Base-by-base conservation (phyloP, 2,329 filamentous ascomycete species). In the Nemania diffusa region DNA sequence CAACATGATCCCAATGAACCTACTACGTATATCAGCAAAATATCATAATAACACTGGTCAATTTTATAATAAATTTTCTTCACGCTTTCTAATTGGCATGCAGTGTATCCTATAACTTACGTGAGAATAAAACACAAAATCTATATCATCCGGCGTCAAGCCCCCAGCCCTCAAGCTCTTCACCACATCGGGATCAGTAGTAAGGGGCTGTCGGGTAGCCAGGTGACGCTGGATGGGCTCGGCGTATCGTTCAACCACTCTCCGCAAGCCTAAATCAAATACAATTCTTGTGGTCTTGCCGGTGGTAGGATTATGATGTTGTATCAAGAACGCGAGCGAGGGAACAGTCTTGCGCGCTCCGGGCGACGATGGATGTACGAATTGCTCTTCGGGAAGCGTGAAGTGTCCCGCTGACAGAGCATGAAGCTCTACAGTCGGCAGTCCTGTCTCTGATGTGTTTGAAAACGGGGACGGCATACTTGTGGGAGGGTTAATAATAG, bases 1-100 rank as follows among this genome's bases (percentile, higher is more conserved):
- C 65, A 29, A 67, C 55, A 24, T 67, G 65, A 50, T 67, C 65
- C 65, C 65, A 67, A 44, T 67, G 65, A n/a, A 67, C 65, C 60
- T 67, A 40, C 2, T 7, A 15, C 17, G 7, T 7, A 48, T 13
- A 20, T 59, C n/a, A 67, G 60, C 13, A 57, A 20, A 1, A 57
- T 4, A 6, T 15, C 22, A n/a, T 13, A 34, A 24, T 20, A 9
- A n/a, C 3, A 46, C 4, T 34, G 6, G 8, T 5, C 17, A 20
- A 44, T 7, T 6, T 1, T 20, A 20, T 17, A 17, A 13, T 17
- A 40, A 40, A 17, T 17, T 5, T 2, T 1, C 37, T 5, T 13
- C 11, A 51, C 11, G 11, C 24, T 8, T 15, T 51, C 13, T 51
- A 27, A 24, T n/a, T n/a, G n/a, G n/a, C n/a, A n/a, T 52, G 15